Conservation (phyloP, 2,329 filamentous ascomycete genomes). For the Fonsecaea pedrosoi region DNA sequence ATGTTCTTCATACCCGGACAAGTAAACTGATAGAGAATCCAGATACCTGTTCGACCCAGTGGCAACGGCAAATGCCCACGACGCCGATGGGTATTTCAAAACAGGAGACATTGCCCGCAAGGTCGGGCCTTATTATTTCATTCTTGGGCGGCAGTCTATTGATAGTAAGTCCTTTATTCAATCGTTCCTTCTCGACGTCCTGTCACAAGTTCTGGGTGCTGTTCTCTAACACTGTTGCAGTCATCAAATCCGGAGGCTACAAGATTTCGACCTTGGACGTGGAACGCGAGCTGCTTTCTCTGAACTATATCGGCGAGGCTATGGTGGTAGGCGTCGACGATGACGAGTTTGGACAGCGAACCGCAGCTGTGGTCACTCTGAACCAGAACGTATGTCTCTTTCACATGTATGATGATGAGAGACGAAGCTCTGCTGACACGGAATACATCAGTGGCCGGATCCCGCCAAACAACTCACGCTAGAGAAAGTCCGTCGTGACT, state of each 20-base stretch:
- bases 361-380: conserved; percentile 50
- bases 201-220: too few species aligned
- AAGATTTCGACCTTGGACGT: conserved; percentile 59
- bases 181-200: background rate
- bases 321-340: conserved; percentile 57
- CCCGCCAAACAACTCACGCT: conserved; percentile 44
- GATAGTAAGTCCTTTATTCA: conserved; percentile 44
- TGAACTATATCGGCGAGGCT: conserved; percentile 54
- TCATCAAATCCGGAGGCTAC: conserved; percentile 59
- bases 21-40: conserved; percentile 41
- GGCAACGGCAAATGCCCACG: conserved; percentile 34
- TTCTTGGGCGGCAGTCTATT: conserved; percentile 54
- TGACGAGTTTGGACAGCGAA: conserved; percentile 56
- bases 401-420: background rate
- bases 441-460: background rate
- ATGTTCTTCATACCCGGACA: background rate
- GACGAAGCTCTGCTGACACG: too few species aligned
- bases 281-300: conserved; percentile 53
- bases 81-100: conserved; percentile 49
- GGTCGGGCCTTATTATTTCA: conserved; percentile 49
- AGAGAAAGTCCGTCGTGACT: conserved; percentile 49
- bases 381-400: conserved; percentile 3
- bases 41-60: conserved; percentile 48
- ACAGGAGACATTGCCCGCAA: conserved; percentile 46
- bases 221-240: background rate